Evolutionary conservation across 2,329 filamentous ascomycete genomes (phyloP).

Genomic region (Trichoderma asperellum): DNA sequence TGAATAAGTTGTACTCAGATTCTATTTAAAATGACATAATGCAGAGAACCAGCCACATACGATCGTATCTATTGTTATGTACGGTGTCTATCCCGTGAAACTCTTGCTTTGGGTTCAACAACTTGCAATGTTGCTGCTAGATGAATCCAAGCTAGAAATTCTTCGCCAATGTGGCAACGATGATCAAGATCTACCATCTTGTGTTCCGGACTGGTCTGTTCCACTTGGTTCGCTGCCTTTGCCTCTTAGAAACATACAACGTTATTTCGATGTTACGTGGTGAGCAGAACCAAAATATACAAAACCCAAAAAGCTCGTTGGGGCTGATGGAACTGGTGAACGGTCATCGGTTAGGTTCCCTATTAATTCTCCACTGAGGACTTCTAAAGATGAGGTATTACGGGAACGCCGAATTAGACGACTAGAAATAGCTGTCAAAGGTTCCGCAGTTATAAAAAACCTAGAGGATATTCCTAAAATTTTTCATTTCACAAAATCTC

Average conservation of each 20-base stretch:
- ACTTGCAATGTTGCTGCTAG: neutral
- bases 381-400: neutral
- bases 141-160: neutral
- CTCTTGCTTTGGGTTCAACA: neutral
- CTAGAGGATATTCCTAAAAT: neutral
- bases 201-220: constrained; percentile 6
- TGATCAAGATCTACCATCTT: neutral
- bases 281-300: constrained; percentile 1
- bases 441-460: neutral
- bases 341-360: neutral
- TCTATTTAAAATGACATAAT: neutral
- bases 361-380: neutral
- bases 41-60: neutral
- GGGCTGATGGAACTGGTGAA: neutral
- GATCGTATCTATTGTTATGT: neutral
- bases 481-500: neutral
- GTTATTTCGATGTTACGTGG: constrained; percentile 16
- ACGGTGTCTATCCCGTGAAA: neutral
- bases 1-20: neutral
- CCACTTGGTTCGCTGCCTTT: neutral
- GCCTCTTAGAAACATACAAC: constrained; percentile 1
- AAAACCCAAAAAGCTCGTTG: neutral
- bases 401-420: constrained; percentile 9
- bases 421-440: neutral
- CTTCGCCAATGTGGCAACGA: constrained; percentile 5